Base-by-base conservation (phyloP, 140 eudicot species). In the Erigeron philadelphicus region DNA sequence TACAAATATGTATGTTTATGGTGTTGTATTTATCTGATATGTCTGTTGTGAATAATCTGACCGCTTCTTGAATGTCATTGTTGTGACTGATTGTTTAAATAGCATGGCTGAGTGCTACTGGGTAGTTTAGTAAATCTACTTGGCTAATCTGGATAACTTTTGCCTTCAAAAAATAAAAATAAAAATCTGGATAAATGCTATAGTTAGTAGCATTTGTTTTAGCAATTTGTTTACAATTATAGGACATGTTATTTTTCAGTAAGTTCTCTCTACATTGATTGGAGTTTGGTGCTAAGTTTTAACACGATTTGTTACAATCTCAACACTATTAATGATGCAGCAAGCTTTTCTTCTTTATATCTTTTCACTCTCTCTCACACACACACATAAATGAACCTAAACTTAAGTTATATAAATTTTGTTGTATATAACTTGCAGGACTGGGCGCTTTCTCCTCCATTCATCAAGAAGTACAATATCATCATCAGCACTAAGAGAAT, bases 381-480 rank as follows among this genome's bases (percentile, higher is more conserved):
- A 7, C 56, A 50, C n/a, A 49, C 6, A 19, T 18, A 15, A 53
- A 53, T 53, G 25, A 53, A 53, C 25, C 8, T 16, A 1, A 53
- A 21, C 35, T 13, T 11, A 25, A 25, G 12, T 61, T n/a, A 13
- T 60, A 7, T 11, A 15, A 11, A 2, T 1, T 15, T 55, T 43
- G 19, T 74, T 7, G 1, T 35, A 58, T 67, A 9, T 50, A 52
- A 70, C 69, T 64, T 78, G 76, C 84, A 94, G 99, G 85, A 87
- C 81, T 68, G 99, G 99, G 15, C 91, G 90, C 38, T 89, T 87
- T 84, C 87, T 78, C 50, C 91, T 94, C 64, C 99, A 81, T 67
- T 85, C 99, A 9, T 78, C 91, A 53, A 87, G 76, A 78, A 94
- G 78, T 87, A 81, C 87, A 54, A 78, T 94, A 54, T 59, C 87